These are phyloP conservation scores for Colletotrichum sojae DNA, from an alignment of 2,329 filamentous ascomycete species.

Conservation along the genomic window DNA sequence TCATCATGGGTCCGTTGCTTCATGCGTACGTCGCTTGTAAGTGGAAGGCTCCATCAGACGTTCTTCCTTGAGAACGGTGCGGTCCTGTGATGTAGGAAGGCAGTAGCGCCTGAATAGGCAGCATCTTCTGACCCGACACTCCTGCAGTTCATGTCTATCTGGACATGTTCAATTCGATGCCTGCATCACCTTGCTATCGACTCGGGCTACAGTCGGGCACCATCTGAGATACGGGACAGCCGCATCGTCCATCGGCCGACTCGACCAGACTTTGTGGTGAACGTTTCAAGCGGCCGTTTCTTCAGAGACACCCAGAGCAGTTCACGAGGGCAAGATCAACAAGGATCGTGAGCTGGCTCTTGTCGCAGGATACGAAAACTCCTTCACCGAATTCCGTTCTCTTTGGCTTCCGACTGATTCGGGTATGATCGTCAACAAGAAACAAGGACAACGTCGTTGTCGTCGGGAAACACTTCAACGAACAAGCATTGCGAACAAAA, in stretches of 20 bases:
- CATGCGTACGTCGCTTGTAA: neutral
- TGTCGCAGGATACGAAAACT: constrained; percentile 1
- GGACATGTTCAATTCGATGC: neutral
- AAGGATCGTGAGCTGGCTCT: neutral
- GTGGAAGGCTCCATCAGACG: no score
- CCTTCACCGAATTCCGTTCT: neutral
- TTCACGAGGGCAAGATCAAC: neutral
- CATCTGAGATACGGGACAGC: neutral
- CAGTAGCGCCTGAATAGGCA: no score
- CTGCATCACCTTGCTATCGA: neutral
- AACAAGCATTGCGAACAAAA: constrained; percentile 1
- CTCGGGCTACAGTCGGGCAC: no score
- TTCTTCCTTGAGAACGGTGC: no score
- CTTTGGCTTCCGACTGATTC: neutral
- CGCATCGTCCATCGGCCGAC: neutral
- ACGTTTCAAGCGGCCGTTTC: neutral
- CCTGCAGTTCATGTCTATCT: no score
- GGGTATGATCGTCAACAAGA: no score
- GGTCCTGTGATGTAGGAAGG: no score
- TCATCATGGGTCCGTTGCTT: neutral
- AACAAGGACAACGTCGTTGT: constrained; percentile 10
- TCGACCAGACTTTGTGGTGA: neutral
- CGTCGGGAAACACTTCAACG: neutral
- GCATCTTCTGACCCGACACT: no score
- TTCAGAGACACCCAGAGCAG: neutral